Conservation (phyloP, 2,329 filamentous ascomycete genomes). For the Talaromyces islandicus region DNA sequence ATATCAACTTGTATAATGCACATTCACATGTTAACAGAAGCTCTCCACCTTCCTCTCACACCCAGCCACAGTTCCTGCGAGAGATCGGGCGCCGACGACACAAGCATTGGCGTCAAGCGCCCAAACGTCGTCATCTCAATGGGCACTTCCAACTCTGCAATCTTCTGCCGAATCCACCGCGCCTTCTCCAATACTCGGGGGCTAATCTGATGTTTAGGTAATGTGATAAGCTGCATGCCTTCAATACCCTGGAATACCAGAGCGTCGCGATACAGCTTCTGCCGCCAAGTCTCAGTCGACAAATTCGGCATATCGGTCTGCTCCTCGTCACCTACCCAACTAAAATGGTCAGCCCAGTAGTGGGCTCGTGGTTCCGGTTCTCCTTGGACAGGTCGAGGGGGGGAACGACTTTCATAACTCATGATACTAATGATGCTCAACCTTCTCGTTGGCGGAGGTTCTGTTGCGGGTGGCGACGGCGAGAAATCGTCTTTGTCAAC, state of each 20-base stretch:
- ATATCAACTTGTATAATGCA: neutral
- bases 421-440: slow-evolving; percentile 11
- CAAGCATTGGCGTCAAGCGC: neutral
- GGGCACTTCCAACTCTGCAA: slow-evolving; percentile 8
- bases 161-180: slow-evolving; percentile 11
- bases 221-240: slow-evolving; percentile 23
- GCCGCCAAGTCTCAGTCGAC: slow-evolving; percentile 12
- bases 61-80: slow-evolving; percentile 1
- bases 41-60: neutral
- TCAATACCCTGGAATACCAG: slow-evolving; percentile 23
- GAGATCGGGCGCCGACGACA: slow-evolving; percentile 8
- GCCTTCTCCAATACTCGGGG: slow-evolving; percentile 12
- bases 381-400: neutral
- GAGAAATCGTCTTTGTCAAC: neutral
- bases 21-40: neutral
- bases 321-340: neutral
- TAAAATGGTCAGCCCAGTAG: neutral
- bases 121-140: neutral
- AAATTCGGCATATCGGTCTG: neutral
- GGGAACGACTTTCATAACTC: slow-evolving; percentile 1
- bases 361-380: neutral
- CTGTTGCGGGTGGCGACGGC: neutral
- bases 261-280: slow-evolving; percentile 20
- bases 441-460: neutral
- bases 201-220: slow-evolving; percentile 15